Conservation (phyloP, 441 rosid genomes). For the Dalechampia spathulata region DNA sequence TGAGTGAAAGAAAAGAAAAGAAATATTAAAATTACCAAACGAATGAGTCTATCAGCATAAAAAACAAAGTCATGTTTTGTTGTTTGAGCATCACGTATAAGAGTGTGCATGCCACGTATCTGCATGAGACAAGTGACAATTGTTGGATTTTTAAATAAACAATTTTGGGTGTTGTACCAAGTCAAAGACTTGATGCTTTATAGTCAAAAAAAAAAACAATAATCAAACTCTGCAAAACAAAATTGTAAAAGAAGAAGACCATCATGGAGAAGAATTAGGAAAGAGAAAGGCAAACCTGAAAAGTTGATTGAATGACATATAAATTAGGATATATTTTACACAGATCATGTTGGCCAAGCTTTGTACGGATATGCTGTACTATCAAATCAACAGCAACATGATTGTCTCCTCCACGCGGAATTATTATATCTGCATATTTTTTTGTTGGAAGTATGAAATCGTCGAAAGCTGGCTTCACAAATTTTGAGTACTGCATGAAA, state of each 20-base stretch:
- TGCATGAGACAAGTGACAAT: constrained; percentile 28
- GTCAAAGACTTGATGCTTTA: neutral
- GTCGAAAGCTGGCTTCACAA: constrained; percentile 98
- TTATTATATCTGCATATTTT: constrained; percentile 93
- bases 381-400: constrained; percentile 96
- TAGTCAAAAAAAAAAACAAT: neutral
- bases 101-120: constrained; percentile 99
- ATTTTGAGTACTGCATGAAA: constrained; percentile 87
- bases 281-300: constrained; percentile 58
- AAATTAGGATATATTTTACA: constrained; percentile 96
- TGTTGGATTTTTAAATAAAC: constrained; percentile 9
- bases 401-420: constrained; percentile 99
- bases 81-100: constrained; percentile 87
- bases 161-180: neutral
- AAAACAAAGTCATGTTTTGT: constrained; percentile 96
- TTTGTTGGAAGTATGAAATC: constrained; percentile 97
- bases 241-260: neutral
- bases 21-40: constrained; percentile 53
- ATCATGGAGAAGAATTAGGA: constrained; percentile 9
- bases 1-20: neutral
- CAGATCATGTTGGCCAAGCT: constrained; percentile 96
- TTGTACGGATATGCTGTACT: constrained; percentile 94
- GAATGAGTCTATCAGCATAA: constrained; percentile 90
- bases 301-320: constrained; percentile 90
- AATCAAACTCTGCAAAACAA: neutral